These are phyloP conservation scores for Middelhovenomyces tepae DNA, from an alignment of 805 yeast genomes.

Conservation along the genomic window DNA sequence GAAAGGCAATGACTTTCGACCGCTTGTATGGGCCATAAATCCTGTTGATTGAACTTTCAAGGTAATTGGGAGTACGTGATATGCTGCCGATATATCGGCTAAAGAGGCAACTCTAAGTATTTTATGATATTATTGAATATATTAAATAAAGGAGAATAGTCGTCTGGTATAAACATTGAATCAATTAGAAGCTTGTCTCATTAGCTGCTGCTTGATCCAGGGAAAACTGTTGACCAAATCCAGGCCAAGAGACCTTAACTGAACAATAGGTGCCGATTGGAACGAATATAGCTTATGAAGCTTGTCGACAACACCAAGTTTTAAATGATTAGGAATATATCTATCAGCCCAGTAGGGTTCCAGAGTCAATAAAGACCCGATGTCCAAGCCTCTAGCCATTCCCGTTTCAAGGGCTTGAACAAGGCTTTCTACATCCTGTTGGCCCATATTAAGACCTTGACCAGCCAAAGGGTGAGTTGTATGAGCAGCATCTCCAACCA, in stretches of 20 bases:
- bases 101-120: too few species aligned
- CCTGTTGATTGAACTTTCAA: too few species aligned
- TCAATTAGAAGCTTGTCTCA: slow-evolving; percentile 49
- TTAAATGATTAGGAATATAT: slow-evolving; percentile 67
- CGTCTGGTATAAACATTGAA: too few species aligned
- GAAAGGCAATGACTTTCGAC: too few species aligned
- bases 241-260: slow-evolving; percentile 67
- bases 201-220: slow-evolving; percentile 61
- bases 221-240: slow-evolving; percentile 54
- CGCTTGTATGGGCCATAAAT: too few species aligned
- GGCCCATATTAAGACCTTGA: slow-evolving; percentile 97
- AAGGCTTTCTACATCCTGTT: slow-evolving; percentile 73
- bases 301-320: slow-evolving; percentile 86
- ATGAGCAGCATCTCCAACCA: slow-evolving; percentile 98
- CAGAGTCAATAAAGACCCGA: slow-evolving; percentile 70
- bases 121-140: too few species aligned
- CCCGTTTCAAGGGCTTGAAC: slow-evolving; percentile 64
- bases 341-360: slow-evolving; percentile 85
- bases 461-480: slow-evolving; percentile 97
- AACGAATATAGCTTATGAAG: slow-evolving; percentile 79
- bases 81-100: too few species aligned
- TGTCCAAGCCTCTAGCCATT: slow-evolving; percentile 70
- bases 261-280: slow-evolving; percentile 64
- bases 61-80: too few species aligned
- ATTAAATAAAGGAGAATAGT: too few species aligned